Evolutionary conservation across 2,329 filamentous ascomycete genomes (phyloP).

Genomic region (Domatiomyces catenatus): DNA sequence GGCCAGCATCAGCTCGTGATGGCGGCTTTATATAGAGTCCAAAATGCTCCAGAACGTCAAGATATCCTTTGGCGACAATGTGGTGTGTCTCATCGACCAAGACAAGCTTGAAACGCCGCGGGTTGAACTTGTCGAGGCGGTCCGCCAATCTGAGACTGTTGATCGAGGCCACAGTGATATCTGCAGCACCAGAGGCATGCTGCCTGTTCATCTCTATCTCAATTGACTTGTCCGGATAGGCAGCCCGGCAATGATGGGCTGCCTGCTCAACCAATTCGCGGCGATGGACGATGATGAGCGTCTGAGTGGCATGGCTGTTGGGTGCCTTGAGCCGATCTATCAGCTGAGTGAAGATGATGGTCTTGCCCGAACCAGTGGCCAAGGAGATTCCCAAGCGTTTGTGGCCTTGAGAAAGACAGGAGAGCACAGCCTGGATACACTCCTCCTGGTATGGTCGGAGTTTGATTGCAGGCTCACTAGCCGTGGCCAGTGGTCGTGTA

Average conservation of each 20-base stretch:
- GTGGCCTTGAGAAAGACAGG: conserved; percentile 53
- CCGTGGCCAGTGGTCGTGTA: neutral
- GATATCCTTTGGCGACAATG: conserved; percentile 72
- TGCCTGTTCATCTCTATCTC: conserved; percentile 83
- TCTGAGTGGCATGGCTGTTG: conserved; percentile 49
- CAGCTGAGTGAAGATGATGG: conserved; percentile 90
- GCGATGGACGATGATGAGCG: conserved; percentile 81
- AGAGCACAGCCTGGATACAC: conserved; percentile 68
- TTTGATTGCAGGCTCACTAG: conserved; percentile 29
- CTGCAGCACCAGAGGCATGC: conserved; percentile 62
- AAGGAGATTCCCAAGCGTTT: conserved; percentile 71
- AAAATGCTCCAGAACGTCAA: conserved; percentile 64
- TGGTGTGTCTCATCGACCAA: conserved; percentile 96
- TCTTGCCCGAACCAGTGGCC: conserved; percentile 81
- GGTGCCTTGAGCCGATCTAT: conserved; percentile 58
- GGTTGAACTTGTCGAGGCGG: conserved; percentile 70
- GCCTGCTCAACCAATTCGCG: conserved; percentile 91
- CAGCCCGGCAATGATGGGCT: conserved; percentile 61
- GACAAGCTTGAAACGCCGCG: conserved; percentile 66
- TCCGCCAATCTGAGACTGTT: conserved; percentile 65
- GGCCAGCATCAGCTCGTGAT: conserved; percentile 11
- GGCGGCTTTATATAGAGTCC: conserved; percentile 43
- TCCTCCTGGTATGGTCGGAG: conserved; percentile 81
- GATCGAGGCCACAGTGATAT: conserved; percentile 88
- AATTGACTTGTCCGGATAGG: conserved; percentile 66